Evolutionary conservation across 176 grass and related monocot species (phyloP).

Genomic region (Luzula sylvatica): DNA sequence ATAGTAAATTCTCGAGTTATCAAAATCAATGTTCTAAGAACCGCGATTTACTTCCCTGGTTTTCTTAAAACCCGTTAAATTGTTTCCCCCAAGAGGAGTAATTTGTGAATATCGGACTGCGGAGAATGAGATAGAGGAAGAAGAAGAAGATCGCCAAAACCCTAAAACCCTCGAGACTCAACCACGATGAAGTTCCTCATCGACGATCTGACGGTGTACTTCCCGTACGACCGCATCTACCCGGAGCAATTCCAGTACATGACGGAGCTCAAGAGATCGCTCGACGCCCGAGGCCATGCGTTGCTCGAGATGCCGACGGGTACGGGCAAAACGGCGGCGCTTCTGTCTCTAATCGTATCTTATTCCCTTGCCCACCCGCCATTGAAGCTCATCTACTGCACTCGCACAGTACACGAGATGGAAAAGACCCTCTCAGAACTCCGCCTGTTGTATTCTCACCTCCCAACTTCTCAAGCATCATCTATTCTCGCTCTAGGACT

Average conservation of each 20-base stretch:
- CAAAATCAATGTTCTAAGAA: too few species aligned
- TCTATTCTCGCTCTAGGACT: conserved; percentile 74
- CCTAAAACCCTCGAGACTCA: too few species aligned
- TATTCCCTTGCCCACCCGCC: conserved; percentile 54
- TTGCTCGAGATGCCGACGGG: conserved; percentile 93
- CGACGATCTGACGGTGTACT: conserved; percentile 67
- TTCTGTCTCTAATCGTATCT: conserved; percentile 72
- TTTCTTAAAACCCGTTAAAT: too few species aligned
- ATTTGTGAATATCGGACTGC: too few species aligned
- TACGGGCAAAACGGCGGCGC: conserved; percentile 89
- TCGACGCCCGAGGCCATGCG: conserved; percentile 86
- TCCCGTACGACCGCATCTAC: conserved; percentile 89
- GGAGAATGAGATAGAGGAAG: too few species aligned
- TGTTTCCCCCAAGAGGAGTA: too few species aligned
- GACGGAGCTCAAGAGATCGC: conserved; percentile 78
- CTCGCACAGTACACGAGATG: conserved; percentile 98
- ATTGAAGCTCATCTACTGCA: conserved; percentile 87
- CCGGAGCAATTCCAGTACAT: conserved; percentile 95
- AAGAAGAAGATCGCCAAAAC: too few species aligned
- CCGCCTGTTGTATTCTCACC: conserved; percentile 54
- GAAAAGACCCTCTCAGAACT: conserved; percentile 90
- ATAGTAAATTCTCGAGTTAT: too few species aligned
- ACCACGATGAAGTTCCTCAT: conserved; percentile 45
- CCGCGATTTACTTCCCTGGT: too few species aligned
- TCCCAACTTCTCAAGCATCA: conserved; percentile 26